Evolutionary conservation across 176 grass and related monocot species (phyloP).

Genomic region (Aegilops longissima): DNA sequence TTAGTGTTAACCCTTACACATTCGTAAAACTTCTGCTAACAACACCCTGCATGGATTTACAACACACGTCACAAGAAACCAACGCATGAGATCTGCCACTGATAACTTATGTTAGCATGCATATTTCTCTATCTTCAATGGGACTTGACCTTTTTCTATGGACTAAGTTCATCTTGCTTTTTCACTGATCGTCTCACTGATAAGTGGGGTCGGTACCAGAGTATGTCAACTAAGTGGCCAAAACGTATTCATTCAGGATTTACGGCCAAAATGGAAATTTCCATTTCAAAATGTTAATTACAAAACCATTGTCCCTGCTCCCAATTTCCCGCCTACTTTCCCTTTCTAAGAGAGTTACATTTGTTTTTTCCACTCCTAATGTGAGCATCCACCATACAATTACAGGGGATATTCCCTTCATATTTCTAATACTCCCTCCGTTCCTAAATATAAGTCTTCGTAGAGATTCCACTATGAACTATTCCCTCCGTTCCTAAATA

Average conservation of each 20-base stretch:
- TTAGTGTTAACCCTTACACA: not conserved
- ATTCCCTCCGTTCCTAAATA: too few relatives aligned
- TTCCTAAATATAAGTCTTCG: too few relatives aligned
- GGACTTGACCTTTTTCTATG: not conserved
- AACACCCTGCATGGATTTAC: not conserved
- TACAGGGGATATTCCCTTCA: not conserved
- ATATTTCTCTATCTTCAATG: slow-evolving; percentile 7
- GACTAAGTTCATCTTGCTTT: not conserved
- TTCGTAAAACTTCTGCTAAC: not conserved
- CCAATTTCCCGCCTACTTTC: not conserved
- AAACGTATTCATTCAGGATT: not conserved
- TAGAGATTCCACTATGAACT: too few relatives aligned
- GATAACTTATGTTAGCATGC: not conserved
- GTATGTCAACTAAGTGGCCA: not conserved
- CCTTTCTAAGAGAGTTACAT: slow-evolving; percentile 6
- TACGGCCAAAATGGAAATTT: not conserved
- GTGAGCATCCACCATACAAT: not conserved
- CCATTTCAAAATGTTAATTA: not conserved
- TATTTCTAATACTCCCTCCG: not conserved
- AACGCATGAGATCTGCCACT: not conserved
- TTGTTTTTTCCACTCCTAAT: not conserved
- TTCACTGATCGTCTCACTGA: not conserved
- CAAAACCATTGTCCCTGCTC: not conserved
- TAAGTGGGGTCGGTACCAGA: not conserved
- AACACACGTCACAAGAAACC: not conserved